A percentile compares a stretch with the other conserved stretches of the same genome.
Evolutionary conservation across 495 filamentous ascomycete genomes (phyloP).

Genomic region (Coniosporium apollinis): DNA sequence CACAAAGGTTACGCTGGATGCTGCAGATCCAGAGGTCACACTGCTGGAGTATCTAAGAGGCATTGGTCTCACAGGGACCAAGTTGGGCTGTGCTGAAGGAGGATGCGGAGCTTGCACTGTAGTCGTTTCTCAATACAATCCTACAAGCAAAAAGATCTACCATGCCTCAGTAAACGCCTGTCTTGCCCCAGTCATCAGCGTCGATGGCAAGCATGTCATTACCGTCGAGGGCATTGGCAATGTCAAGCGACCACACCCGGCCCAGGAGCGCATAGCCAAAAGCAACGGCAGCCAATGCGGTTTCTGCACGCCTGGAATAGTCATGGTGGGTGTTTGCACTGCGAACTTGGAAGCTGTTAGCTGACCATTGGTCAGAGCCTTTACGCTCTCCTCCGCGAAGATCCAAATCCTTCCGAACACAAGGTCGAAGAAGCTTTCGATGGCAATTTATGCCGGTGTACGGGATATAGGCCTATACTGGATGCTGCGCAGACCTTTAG

Average conservation of each 20-base stretch:
- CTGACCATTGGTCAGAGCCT: conserved; percentile 50
- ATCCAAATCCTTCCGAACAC: conserved; percentile 46
- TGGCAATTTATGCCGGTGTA: conserved; percentile 91
- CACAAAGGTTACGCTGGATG: conserved; percentile 68
- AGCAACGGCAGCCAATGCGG: conserved; percentile 48
- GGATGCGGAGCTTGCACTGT: conserved; percentile 96
- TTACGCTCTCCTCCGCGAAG: conserved; percentile 68
- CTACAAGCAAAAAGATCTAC: conserved; percentile 76
- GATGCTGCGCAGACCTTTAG: conserved; percentile 75
- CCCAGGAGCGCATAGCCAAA: conserved; percentile 81
- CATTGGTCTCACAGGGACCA: conserved; percentile 60
- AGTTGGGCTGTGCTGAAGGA: conserved; percentile 73
- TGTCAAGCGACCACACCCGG: conserved; percentile 70
- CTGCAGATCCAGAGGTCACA: conserved; percentile 75
- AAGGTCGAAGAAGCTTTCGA: conserved; percentile 84
- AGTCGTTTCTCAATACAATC: conserved; percentile 80
- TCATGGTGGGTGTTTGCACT: conserved; percentile 62
- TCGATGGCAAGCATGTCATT: conserved; percentile 97
- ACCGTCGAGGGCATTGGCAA: conserved; percentile 96
- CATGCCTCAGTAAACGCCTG: conserved; percentile 92
- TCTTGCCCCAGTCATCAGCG: conserved; percentile 74
- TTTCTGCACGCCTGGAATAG: conserved; percentile 95
- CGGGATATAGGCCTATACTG: conserved; percentile 84
- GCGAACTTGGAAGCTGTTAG: too few species aligned
- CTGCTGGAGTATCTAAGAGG: conserved; percentile 82